A percentile compares a stretch with the other conserved stretches of the same genome.
phyloP scores from a whole-genome alignment of 768 basidiomycete genomes.

The Suillus bovinus region DNA sequence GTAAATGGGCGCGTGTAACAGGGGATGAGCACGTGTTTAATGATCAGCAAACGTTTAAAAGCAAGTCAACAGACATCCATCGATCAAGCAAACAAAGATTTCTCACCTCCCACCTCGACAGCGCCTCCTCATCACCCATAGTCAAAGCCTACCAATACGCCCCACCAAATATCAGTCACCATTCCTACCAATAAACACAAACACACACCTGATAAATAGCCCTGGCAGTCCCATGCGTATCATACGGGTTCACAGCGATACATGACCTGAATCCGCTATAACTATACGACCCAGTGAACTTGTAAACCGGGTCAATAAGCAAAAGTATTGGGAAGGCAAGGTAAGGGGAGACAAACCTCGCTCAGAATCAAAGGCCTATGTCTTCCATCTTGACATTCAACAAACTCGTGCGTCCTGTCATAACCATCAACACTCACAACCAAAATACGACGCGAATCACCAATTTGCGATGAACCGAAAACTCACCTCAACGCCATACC shows the following conservation, averaged over 20 bases:
- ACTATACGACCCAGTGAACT: constrained; percentile 87
- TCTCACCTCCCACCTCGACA: constrained; percentile 72
- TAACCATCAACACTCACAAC: neutral
- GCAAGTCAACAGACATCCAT: neutral
- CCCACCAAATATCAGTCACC: neutral
- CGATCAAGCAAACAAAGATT: constrained; percentile 4
- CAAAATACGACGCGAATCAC: neutral
- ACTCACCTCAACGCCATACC: constrained; percentile 75
- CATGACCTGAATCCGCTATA: constrained; percentile 87
- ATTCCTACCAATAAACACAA: neutral
- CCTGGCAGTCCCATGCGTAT: constrained; percentile 77
- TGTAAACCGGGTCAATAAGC: constrained; percentile 11
- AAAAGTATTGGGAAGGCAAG: neutral
- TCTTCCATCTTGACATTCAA: constrained; percentile 77
- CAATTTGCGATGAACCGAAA: neutral
- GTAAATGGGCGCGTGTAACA: neutral
- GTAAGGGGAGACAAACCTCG: constrained; percentile 53
- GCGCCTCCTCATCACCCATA: constrained; percentile 74
- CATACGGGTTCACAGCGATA: constrained; percentile 86
- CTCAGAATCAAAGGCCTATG: constrained; percentile 75
- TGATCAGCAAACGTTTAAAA: neutral
- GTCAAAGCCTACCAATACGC: constrained; percentile 55
- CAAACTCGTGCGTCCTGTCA: constrained; percentile 69
- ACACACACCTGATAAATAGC: constrained; percentile 60
- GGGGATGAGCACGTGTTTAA: neutral